Percentiles rank a stretch among this genome's conserved stretches.
Conservation (phyloP, 2,329 filamentous ascomycete species). For the Biscogniauxia sp. region DNA sequence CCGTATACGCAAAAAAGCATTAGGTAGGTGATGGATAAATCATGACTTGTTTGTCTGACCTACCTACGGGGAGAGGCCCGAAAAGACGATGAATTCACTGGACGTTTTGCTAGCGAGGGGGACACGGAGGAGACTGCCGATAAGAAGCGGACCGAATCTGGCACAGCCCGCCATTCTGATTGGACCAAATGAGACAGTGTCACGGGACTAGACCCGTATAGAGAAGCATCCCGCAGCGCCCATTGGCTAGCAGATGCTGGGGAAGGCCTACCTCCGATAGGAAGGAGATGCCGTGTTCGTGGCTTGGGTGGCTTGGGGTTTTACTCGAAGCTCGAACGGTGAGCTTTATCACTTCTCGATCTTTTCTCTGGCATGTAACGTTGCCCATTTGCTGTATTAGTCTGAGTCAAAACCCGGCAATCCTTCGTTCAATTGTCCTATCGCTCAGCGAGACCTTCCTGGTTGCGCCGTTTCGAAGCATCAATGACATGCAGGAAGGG, state of each 20-base stretch:
- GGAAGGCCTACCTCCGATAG: slow-evolving; percentile 13
- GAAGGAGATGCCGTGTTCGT: slow-evolving; percentile 14
- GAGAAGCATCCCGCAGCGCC: neutral
- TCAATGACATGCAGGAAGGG: neutral
- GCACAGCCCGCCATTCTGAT: slow-evolving; percentile 15
- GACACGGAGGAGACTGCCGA: slow-evolving; percentile 8
- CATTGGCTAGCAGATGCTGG: slow-evolving; percentile 19
- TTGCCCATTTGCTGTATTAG: slow-evolving; percentile 18
- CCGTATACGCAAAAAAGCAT: too few relatives aligned
- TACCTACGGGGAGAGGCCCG: neutral
- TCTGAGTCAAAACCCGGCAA: neutral
- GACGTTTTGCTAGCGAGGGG: too few relatives aligned
- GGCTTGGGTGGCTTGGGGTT: neutral
- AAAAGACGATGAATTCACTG: neutral
- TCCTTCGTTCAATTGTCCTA: slow-evolving; percentile 1
- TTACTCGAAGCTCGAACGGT: neutral
- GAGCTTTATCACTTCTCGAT: neutral
- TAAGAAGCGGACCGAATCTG: slow-evolving; percentile 30
- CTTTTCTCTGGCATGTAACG: slow-evolving; percentile 24
- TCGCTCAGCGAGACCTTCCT: neutral
- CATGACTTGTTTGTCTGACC: neutral
- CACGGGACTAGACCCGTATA: slow-evolving; percentile 13
- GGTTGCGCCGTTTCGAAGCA: neutral
- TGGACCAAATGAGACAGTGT: slow-evolving; percentile 16
- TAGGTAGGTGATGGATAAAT: neutral